Evolutionary conservation across 2,329 filamentous ascomycete species (phyloP).

Genomic region (Xylaria sp.): DNA sequence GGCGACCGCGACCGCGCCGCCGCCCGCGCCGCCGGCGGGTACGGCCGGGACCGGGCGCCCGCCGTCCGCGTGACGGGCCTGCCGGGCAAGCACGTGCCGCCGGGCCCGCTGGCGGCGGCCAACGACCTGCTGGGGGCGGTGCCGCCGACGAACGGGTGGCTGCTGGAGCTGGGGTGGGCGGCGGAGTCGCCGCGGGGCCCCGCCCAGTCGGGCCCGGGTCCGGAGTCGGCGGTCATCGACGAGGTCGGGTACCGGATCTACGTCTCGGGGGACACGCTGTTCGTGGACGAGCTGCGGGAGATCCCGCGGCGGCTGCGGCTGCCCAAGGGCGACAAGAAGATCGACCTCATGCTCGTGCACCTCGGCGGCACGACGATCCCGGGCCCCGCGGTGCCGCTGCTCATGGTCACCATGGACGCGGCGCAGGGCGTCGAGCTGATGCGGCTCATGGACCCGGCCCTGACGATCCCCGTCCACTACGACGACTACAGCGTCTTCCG

Average conservation of each 20-base stretch:
- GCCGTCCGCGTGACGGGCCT: conserved; percentile 62
- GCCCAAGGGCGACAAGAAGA: conserved; percentile 54
- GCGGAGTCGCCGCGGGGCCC: conserved; percentile 13
- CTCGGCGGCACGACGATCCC: conserved; percentile 69
- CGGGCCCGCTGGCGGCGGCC: conserved; percentile 42
- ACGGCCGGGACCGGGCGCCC: conserved; percentile 45
- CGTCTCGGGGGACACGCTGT: conserved; percentile 67
- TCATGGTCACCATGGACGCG: conserved; percentile 73
- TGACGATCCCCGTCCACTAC: conserved; percentile 67
- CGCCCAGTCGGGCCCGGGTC: conserved; percentile 21
- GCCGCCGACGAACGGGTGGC: conserved; percentile 69
- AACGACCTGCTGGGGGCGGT: conserved; percentile 48
- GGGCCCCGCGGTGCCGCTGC: conserved; percentile 56
- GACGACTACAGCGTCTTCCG: conserved; percentile 67
- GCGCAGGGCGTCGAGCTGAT: conserved; percentile 64
- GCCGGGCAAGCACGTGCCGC: conserved; percentile 65
- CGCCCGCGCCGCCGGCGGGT: conserved; percentile 14
- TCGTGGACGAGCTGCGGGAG: conserved; percentile 63
- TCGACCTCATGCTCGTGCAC: conserved; percentile 70
- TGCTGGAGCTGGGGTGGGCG: conserved; percentile 63
- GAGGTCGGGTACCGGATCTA: conserved; percentile 62
- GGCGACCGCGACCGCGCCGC: conserved; percentile 10
- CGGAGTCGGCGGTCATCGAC: too few relatives aligned
- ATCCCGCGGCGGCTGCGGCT: conserved; percentile 60
- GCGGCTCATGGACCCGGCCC: conserved; percentile 59